Percentiles rank a stretch among this genome's conserved stretches.
Evolutionary conservation across 495 filamentous ascomycete genomes (phyloP).

Genomic region (Hypomontagnella monticulosa): DNA sequence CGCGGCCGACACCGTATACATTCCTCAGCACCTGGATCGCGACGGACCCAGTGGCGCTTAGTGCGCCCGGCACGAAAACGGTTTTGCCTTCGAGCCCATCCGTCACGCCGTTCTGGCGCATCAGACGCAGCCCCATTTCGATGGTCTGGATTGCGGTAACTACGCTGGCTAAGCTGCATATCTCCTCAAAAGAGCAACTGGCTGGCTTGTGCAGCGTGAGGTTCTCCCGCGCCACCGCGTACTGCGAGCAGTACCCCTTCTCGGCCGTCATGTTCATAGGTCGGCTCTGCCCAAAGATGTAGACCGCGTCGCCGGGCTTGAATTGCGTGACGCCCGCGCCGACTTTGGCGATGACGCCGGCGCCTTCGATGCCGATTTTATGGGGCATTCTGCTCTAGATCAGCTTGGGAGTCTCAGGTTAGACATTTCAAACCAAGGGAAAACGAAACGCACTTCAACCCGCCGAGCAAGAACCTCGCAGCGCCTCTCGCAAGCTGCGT

Average conservation of each 20-base stretch:
- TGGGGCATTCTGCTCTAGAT: conserved; percentile 32
- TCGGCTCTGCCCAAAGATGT: conserved; percentile 43
- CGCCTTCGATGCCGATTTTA: conserved; percentile 42
- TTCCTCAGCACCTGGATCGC: conserved; percentile 64
- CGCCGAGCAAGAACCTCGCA: conserved; percentile 28
- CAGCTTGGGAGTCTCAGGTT: neutral
- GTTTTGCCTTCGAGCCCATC: conserved; percentile 62
- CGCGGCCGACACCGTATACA: conserved; percentile 57
- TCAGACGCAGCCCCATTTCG: conserved; percentile 46
- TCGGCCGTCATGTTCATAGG: conserved; percentile 39
- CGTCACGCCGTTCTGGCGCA: conserved; percentile 48
- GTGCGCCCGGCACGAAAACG: conserved; percentile 62
- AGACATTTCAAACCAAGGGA: neutral
- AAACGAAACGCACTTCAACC: conserved; percentile 21
- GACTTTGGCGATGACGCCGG: conserved; percentile 58
- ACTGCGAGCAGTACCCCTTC: conserved; percentile 52
- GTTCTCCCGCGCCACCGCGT: conserved; percentile 44
- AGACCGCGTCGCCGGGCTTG: conserved; percentile 63
- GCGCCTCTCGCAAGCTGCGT: conserved; percentile 55
- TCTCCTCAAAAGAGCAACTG: conserved; percentile 44
- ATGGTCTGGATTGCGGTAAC: conserved; percentile 58
- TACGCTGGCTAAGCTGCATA: conserved; percentile 48
- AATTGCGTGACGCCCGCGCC: conserved; percentile 55
- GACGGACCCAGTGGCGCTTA: conserved; percentile 61
- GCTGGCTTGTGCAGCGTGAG: conserved; percentile 53